phyloP scores from a whole-genome alignment of 805 yeast genomes.

The Candida jianshihensis region DNA sequence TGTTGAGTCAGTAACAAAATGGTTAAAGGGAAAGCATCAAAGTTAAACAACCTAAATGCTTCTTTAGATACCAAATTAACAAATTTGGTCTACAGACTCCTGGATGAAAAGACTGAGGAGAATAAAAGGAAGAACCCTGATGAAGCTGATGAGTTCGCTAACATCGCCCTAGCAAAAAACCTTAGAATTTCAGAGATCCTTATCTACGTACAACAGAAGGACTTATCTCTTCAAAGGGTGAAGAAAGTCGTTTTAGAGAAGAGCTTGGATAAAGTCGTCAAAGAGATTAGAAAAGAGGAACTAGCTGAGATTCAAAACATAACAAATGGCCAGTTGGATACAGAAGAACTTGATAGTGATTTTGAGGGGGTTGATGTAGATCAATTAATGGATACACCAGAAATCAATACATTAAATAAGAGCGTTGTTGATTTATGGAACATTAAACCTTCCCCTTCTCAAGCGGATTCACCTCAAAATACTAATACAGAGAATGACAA shows the following conservation, averaged over 20 bases:
- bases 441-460: conserved; percentile 16
- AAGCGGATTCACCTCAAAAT: neutral
- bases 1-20: too few relatives aligned
- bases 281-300: conserved; percentile 53
- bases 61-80: conserved; percentile 51
- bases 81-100: conserved; percentile 44
- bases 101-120: conserved; percentile 54
- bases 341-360: conserved; percentile 32
- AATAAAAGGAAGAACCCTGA: conserved; percentile 26
- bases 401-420: conserved; percentile 66
- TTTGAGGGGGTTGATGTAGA: conserved; percentile 28
- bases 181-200: conserved; percentile 44
- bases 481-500: conserved; percentile 7
- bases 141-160: conserved; percentile 25
- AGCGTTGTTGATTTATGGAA: conserved; percentile 72
- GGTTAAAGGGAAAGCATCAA: too few relatives aligned
- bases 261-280: conserved; percentile 54
- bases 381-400: conserved; percentile 58
- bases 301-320: conserved; percentile 35
- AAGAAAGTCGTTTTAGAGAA: conserved; percentile 59
- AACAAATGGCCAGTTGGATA: conserved; percentile 20
- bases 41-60: too few relatives aligned
- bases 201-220: conserved; percentile 56
- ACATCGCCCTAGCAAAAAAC: conserved; percentile 57
- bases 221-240: conserved; percentile 58